phyloP scores from a whole-genome alignment of 441 rosid species.

The Pelargonium myrrhifolium region DNA sequence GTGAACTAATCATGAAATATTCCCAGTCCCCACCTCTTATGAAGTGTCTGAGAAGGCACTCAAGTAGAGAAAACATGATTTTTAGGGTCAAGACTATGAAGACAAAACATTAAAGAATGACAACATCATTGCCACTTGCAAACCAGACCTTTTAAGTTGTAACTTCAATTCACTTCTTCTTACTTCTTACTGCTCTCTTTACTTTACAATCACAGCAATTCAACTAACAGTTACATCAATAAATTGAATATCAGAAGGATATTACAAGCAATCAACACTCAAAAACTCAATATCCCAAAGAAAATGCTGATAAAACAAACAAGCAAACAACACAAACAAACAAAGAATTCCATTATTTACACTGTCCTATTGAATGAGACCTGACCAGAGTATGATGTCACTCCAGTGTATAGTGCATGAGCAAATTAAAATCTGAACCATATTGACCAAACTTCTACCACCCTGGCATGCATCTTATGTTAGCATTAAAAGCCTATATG shows the following conservation, averaged over 20 bases:
- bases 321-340: not conserved
- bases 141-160: not conserved
- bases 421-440: not conserved
- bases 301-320: not conserved
- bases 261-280: too few species aligned
- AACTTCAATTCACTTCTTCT: not conserved
- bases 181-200: not conserved
- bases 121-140: constrained; percentile 4
- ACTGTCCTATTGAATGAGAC: not conserved
- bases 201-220: not conserved
- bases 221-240: not conserved
- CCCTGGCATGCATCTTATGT: constrained; percentile 6
- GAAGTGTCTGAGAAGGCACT: constrained; percentile 11
- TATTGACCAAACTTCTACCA: not conserved
- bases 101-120: too few species aligned
- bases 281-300: not conserved
- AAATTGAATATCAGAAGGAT: not conserved
- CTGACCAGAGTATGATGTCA: constrained; percentile 2
- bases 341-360: not conserved
- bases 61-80: constrained; percentile 7
- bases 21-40: constrained; percentile 2
- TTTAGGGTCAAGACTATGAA: not conserved
- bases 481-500: not conserved
- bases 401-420: not conserved
- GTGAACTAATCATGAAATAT: constrained; percentile 6